Evolutionary conservation across 2,329 filamentous ascomycete genomes (phyloP).

Genomic region (Diplodia mutila): DNA sequence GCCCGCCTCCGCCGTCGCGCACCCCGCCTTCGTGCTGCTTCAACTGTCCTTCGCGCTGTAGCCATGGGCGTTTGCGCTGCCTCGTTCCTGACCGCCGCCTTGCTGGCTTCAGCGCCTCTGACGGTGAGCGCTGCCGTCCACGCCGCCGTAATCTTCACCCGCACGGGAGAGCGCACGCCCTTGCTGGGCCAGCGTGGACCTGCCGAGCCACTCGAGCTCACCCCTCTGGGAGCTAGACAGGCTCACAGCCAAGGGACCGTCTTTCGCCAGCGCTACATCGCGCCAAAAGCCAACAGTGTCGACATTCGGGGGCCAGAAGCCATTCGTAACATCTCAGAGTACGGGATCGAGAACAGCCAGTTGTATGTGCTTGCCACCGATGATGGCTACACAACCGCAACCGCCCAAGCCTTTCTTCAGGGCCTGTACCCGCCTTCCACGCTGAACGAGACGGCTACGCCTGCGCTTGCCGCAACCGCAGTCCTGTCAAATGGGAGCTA

Average conservation of each 20-base stretch:
- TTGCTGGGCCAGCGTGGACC: slow-evolving; percentile 32
- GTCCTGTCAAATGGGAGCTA: slow-evolving; percentile 54
- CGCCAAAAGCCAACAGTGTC: slow-evolving; percentile 30
- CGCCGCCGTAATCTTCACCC: slow-evolving; percentile 58
- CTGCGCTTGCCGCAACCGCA: slow-evolving; percentile 37
- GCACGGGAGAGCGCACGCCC: slow-evolving; percentile 61
- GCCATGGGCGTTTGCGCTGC: slow-evolving; percentile 1
- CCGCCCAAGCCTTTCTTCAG: slow-evolving; percentile 65
- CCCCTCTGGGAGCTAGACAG: slow-evolving; percentile 59
- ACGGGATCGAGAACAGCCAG: slow-evolving; percentile 51
- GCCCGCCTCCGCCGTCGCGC: neutral
- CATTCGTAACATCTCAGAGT: slow-evolving; percentile 51
- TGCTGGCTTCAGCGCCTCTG: slow-evolving; percentile 31
- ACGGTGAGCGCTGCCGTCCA: slow-evolving; percentile 34
- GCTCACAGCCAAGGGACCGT: slow-evolving; percentile 54
- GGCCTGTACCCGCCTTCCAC: slow-evolving; percentile 60
- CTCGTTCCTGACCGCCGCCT: slow-evolving; percentile 34
- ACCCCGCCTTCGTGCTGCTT: neutral
- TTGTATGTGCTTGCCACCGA: slow-evolving; percentile 54
- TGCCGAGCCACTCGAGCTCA: slow-evolving; percentile 52
- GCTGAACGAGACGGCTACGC: slow-evolving; percentile 35
- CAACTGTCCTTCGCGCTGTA: neutral
- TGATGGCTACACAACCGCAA: slow-evolving; percentile 53
- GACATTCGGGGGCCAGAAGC: slow-evolving; percentile 36
- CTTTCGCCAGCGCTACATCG: slow-evolving; percentile 59